phyloP scores from a whole-genome alignment of 768 basidiomycete genomes.

The Pleurotus cornucopiae region DNA sequence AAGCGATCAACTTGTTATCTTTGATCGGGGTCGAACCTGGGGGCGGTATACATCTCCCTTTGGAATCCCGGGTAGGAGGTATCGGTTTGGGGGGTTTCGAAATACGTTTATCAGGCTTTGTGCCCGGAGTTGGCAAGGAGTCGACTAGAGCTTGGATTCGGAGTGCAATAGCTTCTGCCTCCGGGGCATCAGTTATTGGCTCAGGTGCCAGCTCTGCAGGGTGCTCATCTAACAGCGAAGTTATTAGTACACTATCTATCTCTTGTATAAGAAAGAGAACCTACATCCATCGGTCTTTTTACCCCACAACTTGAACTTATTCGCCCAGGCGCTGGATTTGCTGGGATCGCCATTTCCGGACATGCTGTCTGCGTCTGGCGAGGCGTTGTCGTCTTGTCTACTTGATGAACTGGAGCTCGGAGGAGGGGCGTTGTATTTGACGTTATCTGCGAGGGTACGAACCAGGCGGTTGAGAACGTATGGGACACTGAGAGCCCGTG shows the following conservation, averaged over 20 bases:
- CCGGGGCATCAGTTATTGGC: slow-evolving; percentile 13
- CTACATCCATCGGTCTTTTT: neutral
- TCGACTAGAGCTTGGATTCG: slow-evolving; percentile 49
- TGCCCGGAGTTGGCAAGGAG: slow-evolving; percentile 27
- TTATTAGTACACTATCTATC: neutral
- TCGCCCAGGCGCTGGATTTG: neutral
- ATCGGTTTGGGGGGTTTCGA: slow-evolving; percentile 5
- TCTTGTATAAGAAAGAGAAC: neutral
- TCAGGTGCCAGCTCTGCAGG: neutral
- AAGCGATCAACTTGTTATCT: slow-evolving; percentile 40
- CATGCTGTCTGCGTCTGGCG: neutral
- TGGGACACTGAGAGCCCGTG: slow-evolving; percentile 3
- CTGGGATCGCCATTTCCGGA: neutral
- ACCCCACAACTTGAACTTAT: slow-evolving; percentile 6
- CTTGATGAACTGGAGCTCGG: neutral
- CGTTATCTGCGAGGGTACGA: neutral
- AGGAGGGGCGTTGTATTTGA: slow-evolving; percentile 5
- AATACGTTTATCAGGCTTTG: neutral
- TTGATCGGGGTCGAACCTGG: slow-evolving; percentile 28
- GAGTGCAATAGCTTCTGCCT: slow-evolving; percentile 42
- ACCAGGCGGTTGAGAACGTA: slow-evolving; percentile 5
- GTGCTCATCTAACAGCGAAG: too few species aligned
- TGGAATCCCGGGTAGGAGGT: slow-evolving; percentile 13
- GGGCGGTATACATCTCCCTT: slow-evolving; percentile 27
- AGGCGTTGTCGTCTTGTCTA: neutral